Base-by-base conservation (phyloP, 768 basidiomycete genomes). In the Boletus vermiculosoides region DNA sequence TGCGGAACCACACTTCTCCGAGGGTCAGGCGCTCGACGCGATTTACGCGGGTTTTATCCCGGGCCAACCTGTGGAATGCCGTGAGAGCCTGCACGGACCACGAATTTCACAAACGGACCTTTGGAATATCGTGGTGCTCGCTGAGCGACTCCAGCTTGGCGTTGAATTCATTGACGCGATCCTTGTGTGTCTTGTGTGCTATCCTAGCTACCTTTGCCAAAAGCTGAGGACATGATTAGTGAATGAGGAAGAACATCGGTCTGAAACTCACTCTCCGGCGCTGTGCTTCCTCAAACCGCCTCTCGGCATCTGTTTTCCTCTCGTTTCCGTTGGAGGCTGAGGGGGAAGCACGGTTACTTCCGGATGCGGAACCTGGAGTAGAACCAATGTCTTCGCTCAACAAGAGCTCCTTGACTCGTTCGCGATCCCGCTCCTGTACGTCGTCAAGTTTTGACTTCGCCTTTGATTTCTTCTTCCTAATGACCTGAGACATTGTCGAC, bases 81-180 rank as follows among this genome's bases (percentile, higher is more conserved):
- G 64, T 71, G 64, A 71, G 64, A 64, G 57, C 40, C 50, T 61
- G 60, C 66, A 72, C 71, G 69, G 62, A 65, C 66, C 64, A 65
- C 25, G n/a, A 55, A 40, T 53, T 57, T 55, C 50, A 45, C 54
- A 46, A 48, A 66, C 75, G 57, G 69, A 87, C 92, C 82, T 95
- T 94, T 40, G 93, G 93, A 66, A 94, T 94, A 71, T 95, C 93
- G 72, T 96, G 91, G 80, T 94, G 94, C 76, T 95, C 93, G 71
- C 89, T 91, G 55, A 94, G 80, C 56, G 83, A 76, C 74, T 95
- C 94, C 10, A 97, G 78, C 69, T 94, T 90, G 25, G 81, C 66
- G 67, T 97, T 97, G 66, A 95, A 92, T 66, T 94, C 92, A 61
- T 83, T 85, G 37, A 97, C 94, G 42, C 94, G 87, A 58, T 97